Base-by-base conservation (phyloP, 345 rosid species). In the Eucalyptus cladocalyx region DNA sequence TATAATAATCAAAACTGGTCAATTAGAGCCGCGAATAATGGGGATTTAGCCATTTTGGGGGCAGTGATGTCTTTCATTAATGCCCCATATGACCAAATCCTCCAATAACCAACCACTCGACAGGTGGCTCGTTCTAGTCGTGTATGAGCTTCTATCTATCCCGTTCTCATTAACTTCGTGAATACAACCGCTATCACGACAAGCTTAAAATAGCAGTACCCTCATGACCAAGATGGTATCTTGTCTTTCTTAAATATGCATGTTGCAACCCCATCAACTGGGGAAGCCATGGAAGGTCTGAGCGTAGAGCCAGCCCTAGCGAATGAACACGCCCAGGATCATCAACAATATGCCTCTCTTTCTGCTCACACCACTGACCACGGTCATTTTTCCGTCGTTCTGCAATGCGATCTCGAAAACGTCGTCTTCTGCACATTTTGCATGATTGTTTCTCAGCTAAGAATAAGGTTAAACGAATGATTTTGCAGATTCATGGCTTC, bases 401-500 rank as follows among this genome's bases (percentile, higher is more conserved):
- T 40, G 2, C 47, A n/a, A 65, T 65, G 76, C 76, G 21, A 30
- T 28, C 87, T 19, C 4, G 5, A 51, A 12, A 47, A 0, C 16
- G 32, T 53, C 32, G 2, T 48, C 60, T 49, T 47, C 58, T 47
- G 60, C 60, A 86, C 1, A 9, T 86, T 49, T 49, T 28, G n/a
- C 0, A 17, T 19, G 23, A 49, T 21, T 7, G 18, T 34, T 47
- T 18, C n/a, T 86, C 3, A 45, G 87, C 58, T 48, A 26, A 18
- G 37, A 30, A 0, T 72, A 13, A 72, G 76, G 67, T 76, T 40
- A 40, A 12, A 4, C 85, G 13, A 21, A 21, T 76, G 16, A 26
- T 67, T 72, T 83, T 87, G 88, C 92, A 91, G 93, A 92, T 86
- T 88, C 93, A 69, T 92, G 93, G 92, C 89, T 80, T 16, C 92